These are phyloP conservation scores for Komagataella pseudopastoris DNA, from an alignment of 805 yeast genomes.

Conservation along the genomic window DNA sequence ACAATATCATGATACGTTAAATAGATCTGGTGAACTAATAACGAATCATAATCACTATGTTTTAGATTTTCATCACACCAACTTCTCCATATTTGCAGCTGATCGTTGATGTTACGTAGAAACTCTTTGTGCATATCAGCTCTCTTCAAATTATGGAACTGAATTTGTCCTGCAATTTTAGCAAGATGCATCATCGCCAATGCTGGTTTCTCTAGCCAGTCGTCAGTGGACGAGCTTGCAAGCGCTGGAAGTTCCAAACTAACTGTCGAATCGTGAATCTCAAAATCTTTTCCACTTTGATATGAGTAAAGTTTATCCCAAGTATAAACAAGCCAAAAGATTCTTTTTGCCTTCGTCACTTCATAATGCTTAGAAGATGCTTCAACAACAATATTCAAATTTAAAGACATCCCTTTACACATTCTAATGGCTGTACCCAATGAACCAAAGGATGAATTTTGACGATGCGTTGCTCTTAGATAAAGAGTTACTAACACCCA, in stretches of 20 bases:
- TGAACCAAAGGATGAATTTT: background rate
- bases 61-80: background rate
- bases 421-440: background rate
- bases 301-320: background rate
- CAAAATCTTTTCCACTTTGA: conserved; percentile 1
- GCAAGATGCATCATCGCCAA: background rate
- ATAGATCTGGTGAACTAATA: background rate
- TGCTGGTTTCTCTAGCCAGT: background rate
- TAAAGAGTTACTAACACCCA: conserved; percentile 33
- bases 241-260: background rate
- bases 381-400: background rate
- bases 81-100: background rate
- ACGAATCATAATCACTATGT: background rate
- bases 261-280: conserved; percentile 13
- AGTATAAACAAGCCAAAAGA: background rate
- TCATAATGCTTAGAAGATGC: background rate
- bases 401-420: background rate
- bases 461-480: conserved; percentile 14
- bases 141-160: background rate
- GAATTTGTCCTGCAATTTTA: background rate
- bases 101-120: background rate
- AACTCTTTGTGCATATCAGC: background rate
- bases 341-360: background rate
- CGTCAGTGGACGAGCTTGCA: background rate
- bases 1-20: background rate